phyloP scores from a whole-genome alignment of 352 stramenopile species.

The Phytophthora quininea region DNA sequence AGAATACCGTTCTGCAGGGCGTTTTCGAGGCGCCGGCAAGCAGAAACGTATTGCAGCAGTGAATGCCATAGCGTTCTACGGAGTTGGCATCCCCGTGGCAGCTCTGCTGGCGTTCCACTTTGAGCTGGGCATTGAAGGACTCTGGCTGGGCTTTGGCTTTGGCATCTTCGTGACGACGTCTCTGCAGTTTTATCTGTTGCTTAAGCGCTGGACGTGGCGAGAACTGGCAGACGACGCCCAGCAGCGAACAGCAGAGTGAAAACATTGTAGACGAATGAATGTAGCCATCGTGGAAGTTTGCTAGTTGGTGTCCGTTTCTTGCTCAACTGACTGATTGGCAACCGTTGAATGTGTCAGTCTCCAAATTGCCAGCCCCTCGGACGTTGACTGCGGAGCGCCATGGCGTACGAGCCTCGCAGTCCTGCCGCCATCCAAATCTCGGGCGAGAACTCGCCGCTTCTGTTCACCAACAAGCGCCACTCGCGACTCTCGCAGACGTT shows the following conservation, averaged over 20 bases:
- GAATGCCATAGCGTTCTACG: slow-evolving; percentile 75
- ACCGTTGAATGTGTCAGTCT: not conserved
- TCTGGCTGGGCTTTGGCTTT: slow-evolving; percentile 58
- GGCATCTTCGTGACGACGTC: slow-evolving; percentile 36
- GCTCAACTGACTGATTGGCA: slow-evolving; percentile 2
- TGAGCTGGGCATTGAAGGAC: slow-evolving; percentile 45
- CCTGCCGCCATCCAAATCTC: slow-evolving; percentile 17
- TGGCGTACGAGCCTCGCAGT: slow-evolving; percentile 23
- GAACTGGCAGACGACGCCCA: slow-evolving; percentile 35
- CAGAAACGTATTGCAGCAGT: slow-evolving; percentile 53
- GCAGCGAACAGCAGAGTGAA: slow-evolving; percentile 22
- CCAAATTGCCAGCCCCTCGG: not conserved
- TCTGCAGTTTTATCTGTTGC: slow-evolving; percentile 28
- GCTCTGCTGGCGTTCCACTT: slow-evolving; percentile 52
- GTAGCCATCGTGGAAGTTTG: too few species aligned
- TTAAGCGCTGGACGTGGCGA: slow-evolving; percentile 38
- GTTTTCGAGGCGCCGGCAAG: slow-evolving; percentile 65
- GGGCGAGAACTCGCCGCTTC: slow-evolving; percentile 13
- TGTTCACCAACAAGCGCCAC: slow-evolving; percentile 14
- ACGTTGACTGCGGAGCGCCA: not conserved
- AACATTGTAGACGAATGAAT: not conserved
- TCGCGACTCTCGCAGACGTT: slow-evolving; percentile 2
- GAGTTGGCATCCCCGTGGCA: slow-evolving; percentile 61
- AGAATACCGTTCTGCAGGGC: slow-evolving; percentile 59
- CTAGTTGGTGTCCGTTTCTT: not conserved